These are phyloP conservation scores for Yarrowia sp. DNA, from an alignment of 805 yeast species.

Conservation along the genomic window DNA sequence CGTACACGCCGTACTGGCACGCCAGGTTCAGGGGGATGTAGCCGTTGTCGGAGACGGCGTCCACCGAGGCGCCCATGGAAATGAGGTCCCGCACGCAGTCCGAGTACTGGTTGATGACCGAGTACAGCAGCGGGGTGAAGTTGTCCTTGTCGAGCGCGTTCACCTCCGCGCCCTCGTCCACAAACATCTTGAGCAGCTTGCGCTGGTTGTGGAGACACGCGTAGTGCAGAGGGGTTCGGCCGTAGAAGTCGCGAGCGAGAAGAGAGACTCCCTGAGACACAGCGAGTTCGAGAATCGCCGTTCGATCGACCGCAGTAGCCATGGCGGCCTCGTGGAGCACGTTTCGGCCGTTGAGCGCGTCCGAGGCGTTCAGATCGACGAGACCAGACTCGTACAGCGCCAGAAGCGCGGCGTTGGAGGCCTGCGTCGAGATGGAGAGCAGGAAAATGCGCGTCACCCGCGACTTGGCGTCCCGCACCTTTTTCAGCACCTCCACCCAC, in stretches of 20 bases:
- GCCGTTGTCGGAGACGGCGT: conserved; percentile 43
- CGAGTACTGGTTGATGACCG: conserved; percentile 67
- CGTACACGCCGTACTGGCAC: conserved; percentile 76
- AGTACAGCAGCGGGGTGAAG: conserved; percentile 74
- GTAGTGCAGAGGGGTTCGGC: conserved; percentile 82
- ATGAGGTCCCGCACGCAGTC: conserved; percentile 53
- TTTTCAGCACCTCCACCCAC: conserved; percentile 46
- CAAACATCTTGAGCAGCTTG: conserved; percentile 44
- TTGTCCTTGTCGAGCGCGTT: conserved; percentile 44
- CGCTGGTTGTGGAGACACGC: conserved; percentile 60
- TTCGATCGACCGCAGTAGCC: conserved; percentile 34
- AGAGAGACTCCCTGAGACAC: conserved; percentile 36
- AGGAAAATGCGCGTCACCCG: conserved; percentile 70
- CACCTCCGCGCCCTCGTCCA: conserved; percentile 42
- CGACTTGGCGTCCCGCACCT: conserved; percentile 43
- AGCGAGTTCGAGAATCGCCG: conserved; percentile 37
- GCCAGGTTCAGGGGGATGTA: conserved; percentile 75
- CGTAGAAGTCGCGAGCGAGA: conserved; percentile 44
- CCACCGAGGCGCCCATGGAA: conserved; percentile 45
- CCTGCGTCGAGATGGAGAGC: conserved; percentile 61
- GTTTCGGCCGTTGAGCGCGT: conserved; percentile 70
- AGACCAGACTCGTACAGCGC: conserved; percentile 48
- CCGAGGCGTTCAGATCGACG: conserved; percentile 62
- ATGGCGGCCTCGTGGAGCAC: conserved; percentile 65
- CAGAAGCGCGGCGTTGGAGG: conserved; percentile 60